phyloP scores from a whole-genome alignment of 2,329 filamentous ascomycete genomes.

The Paecilomyces niveus region DNA sequence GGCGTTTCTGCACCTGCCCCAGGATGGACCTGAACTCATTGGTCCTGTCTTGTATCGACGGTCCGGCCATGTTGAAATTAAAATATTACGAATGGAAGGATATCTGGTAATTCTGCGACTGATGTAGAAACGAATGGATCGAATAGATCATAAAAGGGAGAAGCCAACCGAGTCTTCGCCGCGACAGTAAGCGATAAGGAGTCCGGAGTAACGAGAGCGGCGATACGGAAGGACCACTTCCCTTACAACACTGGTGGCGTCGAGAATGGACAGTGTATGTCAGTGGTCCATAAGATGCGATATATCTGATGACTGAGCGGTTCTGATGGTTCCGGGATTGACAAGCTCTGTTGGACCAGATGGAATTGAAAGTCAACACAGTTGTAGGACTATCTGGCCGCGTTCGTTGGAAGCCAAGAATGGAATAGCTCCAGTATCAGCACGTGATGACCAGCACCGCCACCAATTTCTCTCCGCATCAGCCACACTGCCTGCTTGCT shows the following conservation, averaged over 20 bases:
- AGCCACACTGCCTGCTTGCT: background rate
- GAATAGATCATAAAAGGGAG: background rate
- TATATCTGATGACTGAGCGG: background rate
- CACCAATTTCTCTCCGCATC: background rate
- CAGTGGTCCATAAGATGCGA: background rate
- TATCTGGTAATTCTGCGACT: background rate
- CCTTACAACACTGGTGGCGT: constrained; percentile 1
- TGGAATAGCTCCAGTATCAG: background rate
- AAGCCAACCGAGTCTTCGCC: background rate
- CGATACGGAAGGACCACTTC: constrained; percentile 15
- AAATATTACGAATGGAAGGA: background rate
- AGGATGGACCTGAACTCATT: constrained; percentile 91
- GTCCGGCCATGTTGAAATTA: constrained; percentile 42
- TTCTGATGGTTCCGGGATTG: background rate
- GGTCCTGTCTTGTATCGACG: constrained; percentile 92
- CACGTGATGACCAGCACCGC: background rate
- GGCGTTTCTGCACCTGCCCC: constrained; percentile 71
- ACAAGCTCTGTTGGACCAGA: background rate
- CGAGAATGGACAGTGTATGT: background rate
- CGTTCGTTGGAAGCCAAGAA: constrained; percentile 1
- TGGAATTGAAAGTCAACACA: background rate
- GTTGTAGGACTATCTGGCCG: background rate
- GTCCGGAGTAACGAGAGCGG: constrained; percentile 6
- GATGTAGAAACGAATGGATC: background rate
- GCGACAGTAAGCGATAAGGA: constrained; percentile 28